Conservation (phyloP, 2,329 filamentous ascomycete genomes). For the Fragosphaeria purpurea region DNA sequence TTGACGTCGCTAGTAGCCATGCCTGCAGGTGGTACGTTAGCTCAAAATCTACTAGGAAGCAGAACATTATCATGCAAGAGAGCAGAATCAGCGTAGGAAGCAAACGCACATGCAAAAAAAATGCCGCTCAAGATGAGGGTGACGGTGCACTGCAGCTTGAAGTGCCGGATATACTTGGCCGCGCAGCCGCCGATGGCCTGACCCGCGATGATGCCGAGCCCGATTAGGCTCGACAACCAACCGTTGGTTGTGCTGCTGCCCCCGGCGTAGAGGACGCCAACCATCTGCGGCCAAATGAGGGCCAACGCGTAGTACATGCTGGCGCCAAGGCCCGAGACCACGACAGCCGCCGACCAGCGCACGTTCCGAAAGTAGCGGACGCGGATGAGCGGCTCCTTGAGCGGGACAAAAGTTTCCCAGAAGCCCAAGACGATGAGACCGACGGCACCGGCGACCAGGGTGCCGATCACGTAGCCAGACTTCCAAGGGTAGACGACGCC, state of each 20-base stretch:
- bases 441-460: constrained; percentile 19
- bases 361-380: constrained; percentile 24
- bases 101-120: constrained; percentile 16
- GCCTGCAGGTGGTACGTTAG: neutral
- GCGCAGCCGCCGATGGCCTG: constrained; percentile 17
- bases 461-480: constrained; percentile 22
- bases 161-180: constrained; percentile 18
- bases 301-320: constrained; percentile 28
- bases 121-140: constrained; percentile 19
- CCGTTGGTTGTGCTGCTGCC: constrained; percentile 13
- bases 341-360: constrained; percentile 21
- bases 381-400: constrained; percentile 26
- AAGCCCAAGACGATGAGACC: constrained; percentile 17
- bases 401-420: constrained; percentile 17
- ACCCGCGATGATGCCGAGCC: constrained; percentile 18
- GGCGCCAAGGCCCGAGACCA: constrained; percentile 26
- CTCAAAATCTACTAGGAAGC: neutral
- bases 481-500: constrained; percentile 32
- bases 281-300: constrained; percentile 27
- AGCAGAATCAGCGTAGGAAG: neutral
- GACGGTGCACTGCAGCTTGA: constrained; percentile 23
- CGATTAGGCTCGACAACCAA: constrained; percentile 17
- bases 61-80: neutral
- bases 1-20: constrained; percentile 20
- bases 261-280: constrained; percentile 22